Evolutionary conservation across 306 rosid genomes (phyloP), one percentile per base, ranked within the genome.

Genomic region (Castanea crenata): DNA sequence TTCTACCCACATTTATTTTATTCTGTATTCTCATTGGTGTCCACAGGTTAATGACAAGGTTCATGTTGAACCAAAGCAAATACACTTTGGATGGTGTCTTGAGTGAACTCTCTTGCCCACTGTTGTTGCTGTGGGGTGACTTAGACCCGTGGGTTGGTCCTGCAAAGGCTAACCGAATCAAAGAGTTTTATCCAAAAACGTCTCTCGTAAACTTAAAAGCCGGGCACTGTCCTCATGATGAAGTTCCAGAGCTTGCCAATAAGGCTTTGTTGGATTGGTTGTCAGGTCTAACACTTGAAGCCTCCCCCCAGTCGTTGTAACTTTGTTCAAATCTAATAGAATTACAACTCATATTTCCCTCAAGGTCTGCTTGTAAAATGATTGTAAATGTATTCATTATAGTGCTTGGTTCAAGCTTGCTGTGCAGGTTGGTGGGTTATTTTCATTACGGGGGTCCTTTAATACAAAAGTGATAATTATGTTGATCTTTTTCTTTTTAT

Each of bases 61-160:
- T 95, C 89, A 89, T 95, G 93, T 57, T 78, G 75, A 95, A 89
- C 74, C 99, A 85, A 80, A 90, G 88, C 86, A 90, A 90, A 38
- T 91, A 93, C 83, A 95, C 98, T 4, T 76, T 93, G 35, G 91
- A 95, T 78, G 69, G 89, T 38, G 87, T 91, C 35, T 78, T 93
- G 76, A 83, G 90, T 70, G 83, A 93, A 86, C 90, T 90, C 79
- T 70, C 90, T 52, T 95, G 98, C 85, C 99, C 99, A 1, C 73
- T 95, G 77, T 80, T 95, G 83, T 68, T 95, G 91, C 79, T 95
- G 15, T 93, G 96, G 99, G 99, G 97, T 32, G 99, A 95, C 89
- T 88, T 95, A 57, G 99, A 95, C 76, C 98, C 97, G 3, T 95
- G 98, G 99, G 98, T 93, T 20, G 98, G 99, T 83, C 94, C 99